These are phyloP conservation scores for Globisporangium paroecandrum DNA, from an alignment of 352 stramenopile species.

Conservation along the genomic window DNA sequence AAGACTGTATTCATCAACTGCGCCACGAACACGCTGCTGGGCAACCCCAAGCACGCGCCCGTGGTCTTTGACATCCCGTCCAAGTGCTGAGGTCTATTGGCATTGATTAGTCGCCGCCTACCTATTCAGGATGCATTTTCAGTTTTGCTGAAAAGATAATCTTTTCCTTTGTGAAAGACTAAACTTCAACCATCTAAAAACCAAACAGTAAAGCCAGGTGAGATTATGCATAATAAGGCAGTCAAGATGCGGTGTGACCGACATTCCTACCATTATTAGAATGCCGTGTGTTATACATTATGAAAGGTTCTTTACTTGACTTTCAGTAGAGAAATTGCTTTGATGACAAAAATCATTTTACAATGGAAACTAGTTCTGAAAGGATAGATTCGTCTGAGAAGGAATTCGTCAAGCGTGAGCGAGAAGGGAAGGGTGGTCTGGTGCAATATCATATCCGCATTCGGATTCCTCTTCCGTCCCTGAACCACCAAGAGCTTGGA, in stretches of 20 bases:
- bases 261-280: not conserved
- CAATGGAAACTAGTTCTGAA: not conserved
- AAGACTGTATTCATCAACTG: conserved; percentile 89
- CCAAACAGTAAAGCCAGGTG: not conserved
- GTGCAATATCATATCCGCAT: not conserved
- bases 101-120: not conserved
- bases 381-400: not conserved
- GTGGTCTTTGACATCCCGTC: conserved; percentile 76
- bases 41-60: conserved; percentile 53
- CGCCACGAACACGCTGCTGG: conserved; percentile 65
- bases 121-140: not conserved
- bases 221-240: not conserved
- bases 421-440: not conserved
- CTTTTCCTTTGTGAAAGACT: not conserved
- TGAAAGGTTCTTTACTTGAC: not conserved
- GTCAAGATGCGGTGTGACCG: not conserved
- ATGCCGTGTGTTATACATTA: not conserved
- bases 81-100: conserved; percentile 34
- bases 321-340: no score
- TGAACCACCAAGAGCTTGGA: not conserved
- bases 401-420: not conserved
- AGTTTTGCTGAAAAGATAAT: not conserved
- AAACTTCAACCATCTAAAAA: conserved; percentile 1
- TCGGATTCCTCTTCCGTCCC: not conserved
- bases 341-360: not conserved